Evolutionary conservation across 495 filamentous ascomycete species (phyloP), one percentile per base, ranked within the genome.

Genomic region (Oleoguttula mirabilis): DNA sequence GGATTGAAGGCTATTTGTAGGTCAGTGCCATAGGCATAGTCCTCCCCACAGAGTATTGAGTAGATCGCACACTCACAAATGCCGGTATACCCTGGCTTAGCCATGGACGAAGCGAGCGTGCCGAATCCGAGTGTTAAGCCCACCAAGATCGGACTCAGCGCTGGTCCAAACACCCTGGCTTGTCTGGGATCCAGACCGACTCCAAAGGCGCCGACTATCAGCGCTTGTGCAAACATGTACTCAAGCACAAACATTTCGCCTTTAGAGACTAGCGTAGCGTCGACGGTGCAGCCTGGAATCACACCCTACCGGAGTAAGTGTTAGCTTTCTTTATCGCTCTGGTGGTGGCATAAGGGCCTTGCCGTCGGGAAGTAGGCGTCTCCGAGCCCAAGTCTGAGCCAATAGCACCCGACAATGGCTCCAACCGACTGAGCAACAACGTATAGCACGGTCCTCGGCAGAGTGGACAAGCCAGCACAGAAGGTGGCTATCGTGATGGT

Each of bases 181-280:
- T 50, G 39, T 12, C 50, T 3, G 4, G 50, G 46, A 32, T 50
- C 45, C 3, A 50, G 41, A 32, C 50, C 50, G 12, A 53, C 41
- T 8, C 50, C 50, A 23, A 53, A 53, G 4, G 50, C 43, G 12
- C 35, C 40, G 39, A 53, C 39, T 16, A 53, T 53, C 2, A 45
- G 33, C 1, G 27, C 41, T 34, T 39, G 35, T 3, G 22, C 19
- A 20, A 50, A 39, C 27, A 53, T 43, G 47, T 46, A 49, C 28
- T 53, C 50, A 6, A 45, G 34, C 4, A 50, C 45, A 21, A 50
- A 53, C 2, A 50, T 20, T 16, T 53, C 21, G 10, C 40, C 36
- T 14, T 6, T n/a, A 8, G 50, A 45, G 14, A 50, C 45, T 1
- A 45, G 35, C 12, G 17, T 21, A 7, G 40, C 28, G 22, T 53